Conservation (phyloP, 2,329 filamentous ascomycete species). For the Trichoderma sp. region DNA sequence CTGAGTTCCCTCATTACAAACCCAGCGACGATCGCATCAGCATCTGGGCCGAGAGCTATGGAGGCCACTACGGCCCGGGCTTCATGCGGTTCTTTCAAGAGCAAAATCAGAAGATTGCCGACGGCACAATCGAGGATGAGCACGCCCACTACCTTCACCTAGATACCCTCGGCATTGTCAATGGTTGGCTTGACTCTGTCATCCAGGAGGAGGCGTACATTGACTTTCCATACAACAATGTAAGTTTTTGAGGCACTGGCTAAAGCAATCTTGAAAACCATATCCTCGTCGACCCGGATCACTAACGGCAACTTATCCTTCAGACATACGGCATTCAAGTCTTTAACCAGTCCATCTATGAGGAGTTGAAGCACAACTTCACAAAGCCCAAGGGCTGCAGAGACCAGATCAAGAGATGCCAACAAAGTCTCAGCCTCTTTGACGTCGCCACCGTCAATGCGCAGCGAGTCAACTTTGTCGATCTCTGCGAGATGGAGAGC, state of each 20-base stretch:
- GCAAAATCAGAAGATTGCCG: slow-evolving; percentile 58
- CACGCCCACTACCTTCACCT: slow-evolving; percentile 56
- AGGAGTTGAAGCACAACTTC: slow-evolving; percentile 38
- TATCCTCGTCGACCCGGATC: no score
- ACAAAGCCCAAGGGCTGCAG: slow-evolving; percentile 51
- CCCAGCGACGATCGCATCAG: slow-evolving; percentile 59
- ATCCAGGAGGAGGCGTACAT: slow-evolving; percentile 62
- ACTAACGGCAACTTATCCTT: no score
- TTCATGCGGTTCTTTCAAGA: slow-evolving; percentile 61
- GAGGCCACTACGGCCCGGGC: slow-evolving; percentile 68
- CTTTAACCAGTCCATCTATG: slow-evolving; percentile 51
- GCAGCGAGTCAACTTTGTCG: slow-evolving; percentile 35
- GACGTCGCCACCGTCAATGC: slow-evolving; percentile 51
- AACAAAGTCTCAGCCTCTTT: slow-evolving; percentile 51
- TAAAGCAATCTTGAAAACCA: no score
- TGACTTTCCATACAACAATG: slow-evolving; percentile 62
- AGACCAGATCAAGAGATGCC: slow-evolving; percentile 56
- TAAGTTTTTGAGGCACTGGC: slow-evolving; percentile 34
- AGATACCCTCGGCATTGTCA: slow-evolving; percentile 67
- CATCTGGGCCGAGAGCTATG: slow-evolving; percentile 69
- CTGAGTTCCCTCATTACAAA: slow-evolving; percentile 60
- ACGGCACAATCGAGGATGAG: slow-evolving; percentile 41
- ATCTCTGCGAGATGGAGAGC: slow-evolving; percentile 53
- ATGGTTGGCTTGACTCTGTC: slow-evolving; percentile 67
- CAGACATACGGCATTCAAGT: slow-evolving; percentile 59